Percentiles rank a stretch among this genome's conserved stretches.
Conservation (phyloP, 495 filamentous ascomycete species). For the Physcia stellaris region DNA sequence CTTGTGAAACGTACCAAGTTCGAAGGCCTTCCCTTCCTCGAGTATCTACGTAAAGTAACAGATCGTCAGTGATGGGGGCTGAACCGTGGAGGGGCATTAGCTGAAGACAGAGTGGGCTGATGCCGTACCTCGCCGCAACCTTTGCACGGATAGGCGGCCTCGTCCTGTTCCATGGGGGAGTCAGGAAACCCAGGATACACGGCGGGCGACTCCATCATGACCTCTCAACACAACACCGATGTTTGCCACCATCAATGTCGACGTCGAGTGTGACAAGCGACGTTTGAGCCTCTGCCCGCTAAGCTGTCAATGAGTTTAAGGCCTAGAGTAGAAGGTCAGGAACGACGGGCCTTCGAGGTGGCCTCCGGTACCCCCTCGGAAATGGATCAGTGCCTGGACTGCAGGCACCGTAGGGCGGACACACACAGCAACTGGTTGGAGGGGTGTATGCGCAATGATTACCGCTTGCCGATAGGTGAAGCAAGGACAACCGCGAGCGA, state of each 20-base stretch:
- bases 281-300: neutral
- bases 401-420: constrained; percentile 5
- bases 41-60: constrained; percentile 50
- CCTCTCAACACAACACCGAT: constrained; percentile 2
- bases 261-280: neutral
- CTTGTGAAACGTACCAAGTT: constrained; percentile 59
- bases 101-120: constrained; percentile 3
- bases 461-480: constrained; percentile 8
- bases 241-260: constrained; percentile 3
- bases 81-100: constrained; percentile 8
- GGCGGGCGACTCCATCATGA: constrained; percentile 39
- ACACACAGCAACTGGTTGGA: constrained; percentile 6
- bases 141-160: constrained; percentile 84
- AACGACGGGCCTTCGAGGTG: constrained; percentile 1
- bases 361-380: constrained; percentile 1
- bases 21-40: constrained; percentile 97
- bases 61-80: constrained; percentile 4
- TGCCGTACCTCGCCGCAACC: constrained; percentile 79
- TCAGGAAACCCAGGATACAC: constrained; percentile 65
- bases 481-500: constrained; percentile 15
- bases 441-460: constrained; percentile 6
- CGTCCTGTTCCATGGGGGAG: constrained; percentile 75
- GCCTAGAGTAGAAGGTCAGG: neutral
- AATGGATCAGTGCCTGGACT: neutral
- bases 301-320: neutral